Evolutionary conservation across 1,284 basidiomycete species (phyloP), one percentile per base, ranked within the genome.

Genomic region (Anthracocystis panici-leucophaei): DNA sequence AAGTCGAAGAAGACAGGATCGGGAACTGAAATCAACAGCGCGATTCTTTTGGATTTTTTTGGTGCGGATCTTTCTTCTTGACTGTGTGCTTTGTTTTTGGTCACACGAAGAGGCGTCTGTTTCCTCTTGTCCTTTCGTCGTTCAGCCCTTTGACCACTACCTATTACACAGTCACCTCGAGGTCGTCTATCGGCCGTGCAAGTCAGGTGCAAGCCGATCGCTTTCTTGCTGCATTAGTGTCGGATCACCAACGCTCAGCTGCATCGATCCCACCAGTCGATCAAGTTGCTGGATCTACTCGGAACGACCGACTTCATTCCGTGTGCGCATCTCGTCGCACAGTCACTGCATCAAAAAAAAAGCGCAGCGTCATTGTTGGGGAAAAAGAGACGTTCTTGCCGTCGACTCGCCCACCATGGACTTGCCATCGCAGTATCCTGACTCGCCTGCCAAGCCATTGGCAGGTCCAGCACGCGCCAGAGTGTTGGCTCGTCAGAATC

Each of bases 381-480:
- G 27, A 44, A 40, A 41, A 44, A 33, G 33, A 8, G 33, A 33
- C 33, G 33, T 33, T 55, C 23, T 42, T 42, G 14, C 14, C 23
- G 20, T 23, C 23, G 11, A 27, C 31, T 33, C 33, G 45, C 41
- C 49, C 56, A 57, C 18, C 53, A 78, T 78, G 76, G 73, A 78
- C 27, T 75, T 78, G 23, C 68, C 76, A 21, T 50, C 76, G 38
- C 76, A 78, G 52, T 52, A 75, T 57, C 73, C 72, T 20, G 76
- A 75, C 48, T 75, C 76, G 20, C 76, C 76, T 45, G 68, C 70
- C 58, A 68, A 61, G 40, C 66, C 73, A 2, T 35, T 75, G 33
- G 65, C 68, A 29, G 76, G 76, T 23, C 61, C 76, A 25, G 65
- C 73, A 18, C 63, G 76, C 16, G 58, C 71, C 2, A 54, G 76